phyloP scores from a whole-genome alignment of 306 rosid species.

The Rubus parviflorus region DNA sequence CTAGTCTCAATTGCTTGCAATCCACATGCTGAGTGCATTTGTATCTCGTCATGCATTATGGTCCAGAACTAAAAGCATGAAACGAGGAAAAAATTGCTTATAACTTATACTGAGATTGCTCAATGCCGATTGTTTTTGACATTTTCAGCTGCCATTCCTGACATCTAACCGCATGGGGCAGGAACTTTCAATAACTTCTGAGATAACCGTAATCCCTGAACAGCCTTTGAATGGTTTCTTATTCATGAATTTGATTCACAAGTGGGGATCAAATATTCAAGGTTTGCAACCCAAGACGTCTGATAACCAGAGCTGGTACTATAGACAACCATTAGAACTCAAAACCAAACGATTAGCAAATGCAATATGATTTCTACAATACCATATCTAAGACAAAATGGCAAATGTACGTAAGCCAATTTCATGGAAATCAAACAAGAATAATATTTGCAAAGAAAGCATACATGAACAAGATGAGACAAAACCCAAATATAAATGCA shows the following conservation, averaged over 20 bases:
- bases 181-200: background rate
- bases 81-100: background rate
- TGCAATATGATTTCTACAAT: background rate
- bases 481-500: background rate
- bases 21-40: background rate
- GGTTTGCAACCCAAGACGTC: background rate
- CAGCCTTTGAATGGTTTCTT: background rate
- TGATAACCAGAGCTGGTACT: background rate
- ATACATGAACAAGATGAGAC: background rate
- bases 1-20: background rate
- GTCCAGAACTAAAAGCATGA: too few species aligned
- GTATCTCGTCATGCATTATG: background rate
- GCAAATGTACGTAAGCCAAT: background rate
- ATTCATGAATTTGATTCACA: background rate
- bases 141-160: background rate
- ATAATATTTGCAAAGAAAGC: background rate
- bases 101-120: background rate
- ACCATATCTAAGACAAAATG: background rate
- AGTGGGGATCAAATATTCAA: background rate
- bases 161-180: background rate
- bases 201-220: background rate
- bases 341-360: background rate
- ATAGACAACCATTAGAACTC: background rate
- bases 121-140: too few species aligned
- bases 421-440: background rate